Conservation (phyloP, 176 grass and related monocot genomes). For the Themeda triandra region DNA sequence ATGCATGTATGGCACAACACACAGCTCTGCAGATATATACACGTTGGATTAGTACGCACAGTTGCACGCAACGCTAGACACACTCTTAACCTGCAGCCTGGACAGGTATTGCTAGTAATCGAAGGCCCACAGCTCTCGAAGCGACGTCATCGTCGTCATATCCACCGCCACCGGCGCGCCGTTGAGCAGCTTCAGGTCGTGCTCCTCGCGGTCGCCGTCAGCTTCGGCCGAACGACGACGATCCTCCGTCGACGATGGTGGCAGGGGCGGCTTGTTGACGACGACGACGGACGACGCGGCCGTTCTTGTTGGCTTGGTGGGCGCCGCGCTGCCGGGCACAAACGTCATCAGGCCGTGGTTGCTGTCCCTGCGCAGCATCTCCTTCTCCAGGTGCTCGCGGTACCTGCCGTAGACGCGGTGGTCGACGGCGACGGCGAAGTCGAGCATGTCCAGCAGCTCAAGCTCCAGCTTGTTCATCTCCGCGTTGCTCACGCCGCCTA, state of each 20-base stretch:
- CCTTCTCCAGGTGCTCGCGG: slow-evolving; percentile 59
- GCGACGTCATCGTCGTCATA: not conserved
- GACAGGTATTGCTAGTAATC: not conserved
- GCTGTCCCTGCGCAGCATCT: slow-evolving; percentile 23
- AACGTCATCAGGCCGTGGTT: not conserved
- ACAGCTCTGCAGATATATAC: not conserved
- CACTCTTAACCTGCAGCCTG: not conserved
- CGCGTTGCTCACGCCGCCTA: slow-evolving; percentile 84
- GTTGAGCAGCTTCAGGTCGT: not conserved
- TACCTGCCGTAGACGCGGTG: slow-evolving; percentile 54
- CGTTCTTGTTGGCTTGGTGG: not conserved
- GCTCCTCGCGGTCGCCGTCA: not conserved
- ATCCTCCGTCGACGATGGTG: not conserved
- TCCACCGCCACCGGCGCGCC: too few species aligned
- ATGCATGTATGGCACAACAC: not conserved
- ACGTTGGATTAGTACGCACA: not conserved
- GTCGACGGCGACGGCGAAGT: slow-evolving; percentile 59
- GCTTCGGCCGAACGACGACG: not conserved
- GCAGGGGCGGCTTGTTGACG: not conserved
- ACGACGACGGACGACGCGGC: not conserved
- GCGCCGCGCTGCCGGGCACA: not conserved
- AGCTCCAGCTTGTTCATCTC: slow-evolving; percentile 89
- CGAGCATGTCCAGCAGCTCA: slow-evolving; percentile 73
- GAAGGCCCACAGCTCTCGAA: not conserved
- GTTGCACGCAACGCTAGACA: not conserved